These are phyloP conservation scores for Marasmius fiardii DNA, from an alignment of 1,284 basidiomycete species.

Conservation along the genomic window DNA sequence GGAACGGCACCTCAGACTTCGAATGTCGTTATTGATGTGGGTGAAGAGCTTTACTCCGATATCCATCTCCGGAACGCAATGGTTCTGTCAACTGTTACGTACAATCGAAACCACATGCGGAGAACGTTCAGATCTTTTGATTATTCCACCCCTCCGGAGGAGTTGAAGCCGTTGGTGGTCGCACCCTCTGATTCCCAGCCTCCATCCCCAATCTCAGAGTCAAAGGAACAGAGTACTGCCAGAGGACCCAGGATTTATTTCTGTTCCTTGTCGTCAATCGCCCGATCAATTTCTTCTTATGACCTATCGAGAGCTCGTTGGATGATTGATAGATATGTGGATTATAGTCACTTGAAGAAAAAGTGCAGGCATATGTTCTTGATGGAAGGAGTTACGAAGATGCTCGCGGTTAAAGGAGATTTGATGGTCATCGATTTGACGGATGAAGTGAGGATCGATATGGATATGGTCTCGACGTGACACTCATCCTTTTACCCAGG, in stretches of 20 bases:
- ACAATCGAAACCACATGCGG: background rate
- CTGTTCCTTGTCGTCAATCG: slow-evolving; percentile 45
- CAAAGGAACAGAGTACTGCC: background rate
- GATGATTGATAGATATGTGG: slow-evolving; percentile 41
- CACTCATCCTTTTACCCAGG: slow-evolving; percentile 9
- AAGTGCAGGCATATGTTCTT: slow-evolving; percentile 51
- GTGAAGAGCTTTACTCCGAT: slow-evolving; percentile 46
- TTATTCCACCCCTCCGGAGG: slow-evolving; percentile 1
- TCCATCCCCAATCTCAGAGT: background rate
- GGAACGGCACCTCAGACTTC: slow-evolving; percentile 1
- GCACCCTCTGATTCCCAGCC: background rate
- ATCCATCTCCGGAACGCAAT: slow-evolving; percentile 53
- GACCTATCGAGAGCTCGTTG: slow-evolving; percentile 50
- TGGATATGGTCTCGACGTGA: background rate
- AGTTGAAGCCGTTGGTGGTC: slow-evolving; percentile 1
- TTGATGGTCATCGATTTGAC: slow-evolving; percentile 49
- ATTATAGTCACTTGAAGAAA: slow-evolving; percentile 51
- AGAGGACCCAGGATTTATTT: slow-evolving; percentile 37
- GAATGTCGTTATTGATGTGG: slow-evolving; percentile 36
- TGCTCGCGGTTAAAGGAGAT: slow-evolving; percentile 40
- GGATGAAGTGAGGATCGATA: slow-evolving; percentile 37
- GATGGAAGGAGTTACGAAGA: slow-evolving; percentile 53
- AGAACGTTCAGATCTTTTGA: slow-evolving; percentile 5
- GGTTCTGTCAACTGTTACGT: slow-evolving; percentile 48
- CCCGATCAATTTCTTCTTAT: slow-evolving; percentile 47